phyloP scores from a whole-genome alignment of 352 stramenopile species.

The Phytophthora quininea region DNA sequence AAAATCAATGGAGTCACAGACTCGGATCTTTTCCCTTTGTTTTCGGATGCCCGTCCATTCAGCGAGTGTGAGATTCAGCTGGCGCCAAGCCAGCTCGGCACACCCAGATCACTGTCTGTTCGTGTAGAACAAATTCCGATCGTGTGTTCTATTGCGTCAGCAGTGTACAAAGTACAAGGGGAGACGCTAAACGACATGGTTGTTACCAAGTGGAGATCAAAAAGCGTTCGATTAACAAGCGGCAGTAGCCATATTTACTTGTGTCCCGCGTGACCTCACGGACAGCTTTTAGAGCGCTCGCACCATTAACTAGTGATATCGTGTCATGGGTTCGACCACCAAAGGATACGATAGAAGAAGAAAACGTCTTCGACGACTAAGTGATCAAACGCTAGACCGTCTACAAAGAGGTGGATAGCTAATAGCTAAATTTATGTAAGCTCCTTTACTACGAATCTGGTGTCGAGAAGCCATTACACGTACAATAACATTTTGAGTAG shows the following conservation, averaged over 20 bases:
- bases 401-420: no score
- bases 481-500: no score
- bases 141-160: background rate
- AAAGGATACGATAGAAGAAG: background rate
- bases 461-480: no score
- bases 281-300: background rate
- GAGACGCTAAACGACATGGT: background rate
- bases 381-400: background rate
- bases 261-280: slow-evolving; percentile 1
- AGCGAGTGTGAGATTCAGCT: background rate
- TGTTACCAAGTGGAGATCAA: background rate
- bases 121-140: slow-evolving; percentile 1
- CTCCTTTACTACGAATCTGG: no score
- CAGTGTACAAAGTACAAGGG: background rate
- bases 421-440: no score
- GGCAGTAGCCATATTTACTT: background rate
- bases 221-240: background rate
- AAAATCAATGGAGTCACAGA: background rate
- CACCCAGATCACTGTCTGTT: background rate
- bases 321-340: background rate
- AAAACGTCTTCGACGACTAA: background rate
- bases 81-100: background rate
- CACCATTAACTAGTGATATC: background rate
- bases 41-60: background rate
- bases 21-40: slow-evolving; percentile 3